phyloP scores from a whole-genome alignment of 257 asterid genomes.

The Ilex aquifolium region DNA sequence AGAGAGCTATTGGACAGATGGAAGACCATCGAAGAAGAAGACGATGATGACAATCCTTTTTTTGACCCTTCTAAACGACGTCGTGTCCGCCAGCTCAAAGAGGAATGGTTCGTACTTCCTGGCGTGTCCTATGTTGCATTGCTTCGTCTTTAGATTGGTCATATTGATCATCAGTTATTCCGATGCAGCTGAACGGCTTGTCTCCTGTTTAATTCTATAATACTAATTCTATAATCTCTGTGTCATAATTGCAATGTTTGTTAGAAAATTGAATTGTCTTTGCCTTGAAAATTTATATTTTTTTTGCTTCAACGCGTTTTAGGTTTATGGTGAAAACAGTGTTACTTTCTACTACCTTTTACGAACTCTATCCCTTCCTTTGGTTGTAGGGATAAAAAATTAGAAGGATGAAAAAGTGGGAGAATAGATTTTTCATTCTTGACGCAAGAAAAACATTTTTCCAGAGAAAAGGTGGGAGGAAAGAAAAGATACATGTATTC shows the following conservation, averaged over 20 bases:
- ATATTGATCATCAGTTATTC: not conserved
- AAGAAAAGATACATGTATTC: too few species aligned
- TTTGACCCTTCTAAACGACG: slow-evolving; percentile 49
- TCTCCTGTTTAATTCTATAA: too few species aligned
- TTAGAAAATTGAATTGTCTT: not conserved
- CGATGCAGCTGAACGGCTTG: not conserved
- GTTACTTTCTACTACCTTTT: too few species aligned
- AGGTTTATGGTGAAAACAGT: too few species aligned
- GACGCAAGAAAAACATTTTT: too few species aligned
- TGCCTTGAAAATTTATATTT: not conserved
- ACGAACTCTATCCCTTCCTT: too few species aligned
- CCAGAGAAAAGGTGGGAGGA: too few species aligned
- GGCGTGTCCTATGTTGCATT: not conserved
- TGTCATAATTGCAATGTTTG: not conserved
- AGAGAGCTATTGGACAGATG: slow-evolving; percentile 76
- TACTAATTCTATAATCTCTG: not conserved
- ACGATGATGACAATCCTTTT: slow-evolving; percentile 46
- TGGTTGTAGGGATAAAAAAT: too few species aligned
- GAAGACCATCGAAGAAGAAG: slow-evolving; percentile 75
- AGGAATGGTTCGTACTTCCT: slow-evolving; percentile 50
- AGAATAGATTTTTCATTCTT: too few species aligned
- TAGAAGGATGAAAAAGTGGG: too few species aligned
- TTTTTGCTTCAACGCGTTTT: not conserved
- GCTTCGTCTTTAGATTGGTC: not conserved
- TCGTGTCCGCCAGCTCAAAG: slow-evolving; percentile 75